Evolutionary conservation across 306 rosid genomes (phyloP), one percentile per base, ranked within the genome.

Genomic region (Cicer chorassanicum): DNA sequence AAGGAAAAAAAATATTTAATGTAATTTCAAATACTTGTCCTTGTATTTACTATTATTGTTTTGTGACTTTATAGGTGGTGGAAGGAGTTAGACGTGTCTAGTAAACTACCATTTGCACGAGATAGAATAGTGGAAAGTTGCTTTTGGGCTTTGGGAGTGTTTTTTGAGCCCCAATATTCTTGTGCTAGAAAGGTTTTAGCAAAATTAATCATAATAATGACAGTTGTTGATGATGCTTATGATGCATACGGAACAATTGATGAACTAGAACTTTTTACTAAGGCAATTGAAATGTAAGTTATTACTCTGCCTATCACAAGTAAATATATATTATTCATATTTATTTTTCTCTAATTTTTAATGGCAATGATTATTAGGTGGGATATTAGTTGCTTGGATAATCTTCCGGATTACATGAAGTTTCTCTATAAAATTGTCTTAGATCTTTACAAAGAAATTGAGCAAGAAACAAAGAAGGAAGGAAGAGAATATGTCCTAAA

Each of bases 51-150:
- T 29, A 29, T 13, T 48, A 3, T 29, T 29, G 1, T 48, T 56
- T 4, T 29, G 34, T 29, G 13, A 7, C 14, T 72, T 48, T 64
- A 15, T 13, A 48, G 53, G 7, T 48, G 53, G 53, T 48, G 53
- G 53, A 48, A 48, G 16, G 53, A 48, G 53, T 48, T 48, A 16
- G 53, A 12, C 7, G 6, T 48, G 0, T 6, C 53, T 48, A 48
- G 6, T 6, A 42, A 11, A 4, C 53, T 48, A 12, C 16, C 84
- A 3, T 80, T 34, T 57, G 76, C 9, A 2, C 16, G 72, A 42
- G 80, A 80, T 40, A 59, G 84, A 15, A 8, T 67, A 11, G 65
- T 59, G 21, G 84, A 74, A 57, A 24, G 68, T 15, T 76, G 57
- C 34, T 43, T 43, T 46, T 76, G 74, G 80, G 7, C 14, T 15